These are phyloP conservation scores for Carex littledalei DNA, from an alignment of 176 grass and related monocot species.

Conservation along the genomic window DNA sequence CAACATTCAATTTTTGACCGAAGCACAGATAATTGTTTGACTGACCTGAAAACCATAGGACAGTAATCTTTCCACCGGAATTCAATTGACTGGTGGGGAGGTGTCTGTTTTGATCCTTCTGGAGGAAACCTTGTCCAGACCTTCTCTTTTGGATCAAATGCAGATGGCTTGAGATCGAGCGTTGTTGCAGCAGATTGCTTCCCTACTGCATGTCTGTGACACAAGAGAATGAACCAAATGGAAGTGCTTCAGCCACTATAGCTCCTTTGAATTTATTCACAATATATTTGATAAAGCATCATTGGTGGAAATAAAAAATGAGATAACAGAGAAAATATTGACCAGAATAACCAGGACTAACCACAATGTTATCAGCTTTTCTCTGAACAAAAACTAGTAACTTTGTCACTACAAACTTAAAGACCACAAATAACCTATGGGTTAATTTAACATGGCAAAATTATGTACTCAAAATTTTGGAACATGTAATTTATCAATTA, in stretches of 20 bases:
- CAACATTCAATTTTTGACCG: not conserved
- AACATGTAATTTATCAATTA: not conserved
- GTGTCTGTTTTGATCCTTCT: slow-evolving; percentile 70
- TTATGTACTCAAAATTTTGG: not conserved
- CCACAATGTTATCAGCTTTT: not conserved
- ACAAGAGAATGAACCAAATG: not conserved
- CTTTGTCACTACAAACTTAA: not conserved
- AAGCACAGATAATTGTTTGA: not conserved
- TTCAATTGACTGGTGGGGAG: slow-evolving; percentile 72
- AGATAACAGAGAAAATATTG: not conserved
- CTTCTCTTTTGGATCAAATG: slow-evolving; percentile 89
- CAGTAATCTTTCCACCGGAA: slow-evolving; percentile 94
- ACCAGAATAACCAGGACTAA: not conserved
- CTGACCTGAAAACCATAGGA: slow-evolving; percentile 74
- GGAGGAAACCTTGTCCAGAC: slow-evolving; percentile 86
- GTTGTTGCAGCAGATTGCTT: slow-evolving; percentile 45
- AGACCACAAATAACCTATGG: not conserved
- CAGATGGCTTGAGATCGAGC: slow-evolving; percentile 64
- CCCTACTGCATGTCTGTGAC: slow-evolving; percentile 64
- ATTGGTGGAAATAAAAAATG: not conserved
- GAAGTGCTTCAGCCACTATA: not conserved
- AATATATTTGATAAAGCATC: not conserved
- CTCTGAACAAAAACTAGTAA: not conserved
- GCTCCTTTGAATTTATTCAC: not conserved
- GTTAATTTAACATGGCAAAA: not conserved